Evolutionary conservation across 495 filamentous ascomycete species (phyloP), one percentile per base, ranked within the genome.

Genomic region (Aspergillus funiculosus): DNA sequence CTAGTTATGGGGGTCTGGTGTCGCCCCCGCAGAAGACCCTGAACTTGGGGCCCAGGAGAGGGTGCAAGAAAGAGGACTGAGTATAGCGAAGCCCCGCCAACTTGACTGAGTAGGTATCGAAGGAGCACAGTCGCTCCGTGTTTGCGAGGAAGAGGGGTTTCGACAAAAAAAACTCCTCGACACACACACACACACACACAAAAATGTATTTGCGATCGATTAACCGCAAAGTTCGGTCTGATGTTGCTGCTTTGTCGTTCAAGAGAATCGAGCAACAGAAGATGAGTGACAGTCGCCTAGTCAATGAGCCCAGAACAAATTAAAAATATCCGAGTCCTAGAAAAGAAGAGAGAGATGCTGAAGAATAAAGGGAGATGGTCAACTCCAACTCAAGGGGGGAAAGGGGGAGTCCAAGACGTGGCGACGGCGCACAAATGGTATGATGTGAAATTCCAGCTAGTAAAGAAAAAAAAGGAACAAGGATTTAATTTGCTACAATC

Each of bases 1-100:
- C 75, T 70, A 90, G 70, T 96, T 97, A 98, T 75, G 92, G 92
- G 62, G 92, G 92, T 77, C 92, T 90, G 75, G 89, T 92, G 75
- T 90, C 86, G 76, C 85, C 88, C 82, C 92, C 89, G 76, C 81
- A 79, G 71, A 92, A 90, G 78, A 87, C 86, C 88, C 89, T 82
- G 72, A 80, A 77, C 58, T 81, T 79, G 64, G 92, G 90, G 75
- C 89, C 89, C 58, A 94, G 84, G 68, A 95, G 87, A 77, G 90
- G 91, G 77, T 87, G 85, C 60, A 83, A 72, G 76, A 87, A 86
- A 62, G 86, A 87, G 69, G 87, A 83, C 75, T 80, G 69, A 64
- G 74, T 67, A 66, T 74, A 76, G 68, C 69, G 82, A 79, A 81
- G 76, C 74, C 85, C 90, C 89, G 92, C 92, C 92, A 98, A 95